Evolutionary conservation across 2,329 filamentous ascomycete genomes (phyloP).

Genomic region (Ceratocystis alfenasii): DNA sequence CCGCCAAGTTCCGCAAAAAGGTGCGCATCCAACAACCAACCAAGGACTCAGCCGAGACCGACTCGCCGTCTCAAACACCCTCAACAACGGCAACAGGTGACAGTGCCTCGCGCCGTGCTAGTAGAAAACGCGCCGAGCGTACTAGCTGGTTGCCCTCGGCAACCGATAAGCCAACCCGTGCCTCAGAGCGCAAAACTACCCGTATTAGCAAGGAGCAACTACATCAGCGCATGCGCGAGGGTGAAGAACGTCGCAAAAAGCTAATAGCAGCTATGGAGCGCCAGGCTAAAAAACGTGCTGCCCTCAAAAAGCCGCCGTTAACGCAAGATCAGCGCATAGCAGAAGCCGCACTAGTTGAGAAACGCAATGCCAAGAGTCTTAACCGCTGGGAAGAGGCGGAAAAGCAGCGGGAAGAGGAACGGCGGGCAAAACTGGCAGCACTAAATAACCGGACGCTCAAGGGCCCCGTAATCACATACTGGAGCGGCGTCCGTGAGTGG

Average conservation of each 20-base stretch:
- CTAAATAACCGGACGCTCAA: slow-evolving; percentile 76
- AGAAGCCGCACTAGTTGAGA: slow-evolving; percentile 73
- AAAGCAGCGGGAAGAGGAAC: slow-evolving; percentile 73
- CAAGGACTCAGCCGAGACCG: slow-evolving; percentile 25
- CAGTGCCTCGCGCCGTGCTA: slow-evolving; percentile 31
- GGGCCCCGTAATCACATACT: slow-evolving; percentile 81
- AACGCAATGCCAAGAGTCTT: slow-evolving; percentile 75
- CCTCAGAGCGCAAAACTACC: slow-evolving; percentile 47
- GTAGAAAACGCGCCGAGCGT: slow-evolving; percentile 50
- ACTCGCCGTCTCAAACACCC: slow-evolving; percentile 27
- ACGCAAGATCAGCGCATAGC: slow-evolving; percentile 76
- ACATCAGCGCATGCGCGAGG: slow-evolving; percentile 61
- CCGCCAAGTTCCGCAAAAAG: slow-evolving; percentile 59
- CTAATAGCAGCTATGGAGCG: slow-evolving; percentile 57
- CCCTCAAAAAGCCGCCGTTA: slow-evolving; percentile 65
- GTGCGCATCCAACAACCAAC: slow-evolving; percentile 54
- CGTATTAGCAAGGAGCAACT: slow-evolving; percentile 49
- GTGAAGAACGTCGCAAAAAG: slow-evolving; percentile 57
- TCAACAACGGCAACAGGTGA: slow-evolving; percentile 28
- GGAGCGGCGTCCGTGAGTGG: slow-evolving; percentile 83
- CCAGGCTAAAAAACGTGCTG: slow-evolving; percentile 57
- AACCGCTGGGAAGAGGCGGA: slow-evolving; percentile 93
- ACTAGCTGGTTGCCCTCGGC: slow-evolving; percentile 45
- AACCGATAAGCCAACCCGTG: slow-evolving; percentile 45
- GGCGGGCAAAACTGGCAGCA: slow-evolving; percentile 71